Conservation (phyloP, 148 eudicot species). For the Fagopyrum homotropicum region DNA sequence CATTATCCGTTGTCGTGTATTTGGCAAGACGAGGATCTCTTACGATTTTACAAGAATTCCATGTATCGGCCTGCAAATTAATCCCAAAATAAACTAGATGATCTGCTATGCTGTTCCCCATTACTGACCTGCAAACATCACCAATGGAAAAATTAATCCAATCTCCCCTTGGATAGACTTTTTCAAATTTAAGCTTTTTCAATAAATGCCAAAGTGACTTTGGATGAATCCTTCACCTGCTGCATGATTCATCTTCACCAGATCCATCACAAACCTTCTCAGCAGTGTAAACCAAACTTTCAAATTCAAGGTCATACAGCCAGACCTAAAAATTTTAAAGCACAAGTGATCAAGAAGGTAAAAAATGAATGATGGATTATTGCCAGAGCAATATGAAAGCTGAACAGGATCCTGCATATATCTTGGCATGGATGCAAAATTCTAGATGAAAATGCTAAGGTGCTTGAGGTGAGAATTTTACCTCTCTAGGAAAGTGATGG, state of each 20-base stretch:
- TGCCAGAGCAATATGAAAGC: background rate
- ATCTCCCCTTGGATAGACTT: background rate
- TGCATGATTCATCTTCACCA: slow-evolving; percentile 91
- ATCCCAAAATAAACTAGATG: slow-evolving; percentile 71
- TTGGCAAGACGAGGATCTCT: slow-evolving; percentile 38
- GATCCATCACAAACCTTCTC: slow-evolving; percentile 86
- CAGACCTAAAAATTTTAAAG: slow-evolving; percentile 56
- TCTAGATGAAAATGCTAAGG: background rate
- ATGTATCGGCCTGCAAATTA: slow-evolving; percentile 47
- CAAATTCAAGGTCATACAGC: slow-evolving; percentile 56
- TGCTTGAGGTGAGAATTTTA: slow-evolving; percentile 18
- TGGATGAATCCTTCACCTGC: slow-evolving; percentile 47
- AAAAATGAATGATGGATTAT: background rate
- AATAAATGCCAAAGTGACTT: background rate
- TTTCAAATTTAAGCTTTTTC: background rate
- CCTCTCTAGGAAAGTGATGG: slow-evolving; percentile 95
- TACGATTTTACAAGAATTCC: slow-evolving; percentile 56
- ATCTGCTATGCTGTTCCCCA: slow-evolving; percentile 76
- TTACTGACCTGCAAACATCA: slow-evolving; percentile 55
- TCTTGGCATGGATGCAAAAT: background rate
- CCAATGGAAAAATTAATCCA: background rate
- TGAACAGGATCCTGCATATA: background rate
- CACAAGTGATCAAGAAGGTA: background rate
- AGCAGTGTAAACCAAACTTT: slow-evolving; percentile 45
- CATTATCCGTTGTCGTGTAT: slow-evolving; percentile 36